Evolutionary conservation across 169 alveolate genomes (phyloP).

Genomic region (Eimeria necatrix): DNA sequence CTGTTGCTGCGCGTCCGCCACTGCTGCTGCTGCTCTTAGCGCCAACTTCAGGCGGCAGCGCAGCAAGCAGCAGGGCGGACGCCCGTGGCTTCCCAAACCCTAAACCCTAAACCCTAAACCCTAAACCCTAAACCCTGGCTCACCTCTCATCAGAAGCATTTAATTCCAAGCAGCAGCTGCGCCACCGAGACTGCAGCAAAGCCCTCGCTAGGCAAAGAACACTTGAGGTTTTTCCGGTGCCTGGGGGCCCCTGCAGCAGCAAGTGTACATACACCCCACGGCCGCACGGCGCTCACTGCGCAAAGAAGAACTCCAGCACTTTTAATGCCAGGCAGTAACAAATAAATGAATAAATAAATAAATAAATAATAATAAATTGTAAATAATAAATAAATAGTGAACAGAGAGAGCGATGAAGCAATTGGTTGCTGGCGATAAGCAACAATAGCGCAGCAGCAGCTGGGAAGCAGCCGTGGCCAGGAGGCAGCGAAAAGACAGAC

Average conservation of each 20-base stretch:
- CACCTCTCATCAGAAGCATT: slow-evolving; percentile 99
- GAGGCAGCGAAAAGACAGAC: too few species aligned
- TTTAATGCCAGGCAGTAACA: not conserved
- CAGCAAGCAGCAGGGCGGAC: too few species aligned
- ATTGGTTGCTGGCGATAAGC: too few species aligned
- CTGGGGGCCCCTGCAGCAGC: slow-evolving; percentile 98
- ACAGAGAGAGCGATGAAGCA: not conserved
- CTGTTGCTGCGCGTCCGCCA: not conserved
- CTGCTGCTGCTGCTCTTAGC: too few species aligned
- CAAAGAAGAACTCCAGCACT: not conserved
- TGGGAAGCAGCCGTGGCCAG: too few species aligned
- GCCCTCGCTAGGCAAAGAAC: slow-evolving; percentile 98
- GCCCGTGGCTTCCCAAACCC: too few species aligned
- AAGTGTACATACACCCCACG: too few species aligned
- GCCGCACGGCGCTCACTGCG: too few species aligned
- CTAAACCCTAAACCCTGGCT: not conserved
- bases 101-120: not conserved
- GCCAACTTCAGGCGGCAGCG: too few species aligned
- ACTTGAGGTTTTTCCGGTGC: slow-evolving; percentile 99
- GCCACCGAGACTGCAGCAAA: slow-evolving; percentile 93
- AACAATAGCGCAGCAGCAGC: too few species aligned
- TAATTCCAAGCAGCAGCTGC: slow-evolving; percentile 97
- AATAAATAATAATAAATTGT: slow-evolving; percentile 12
- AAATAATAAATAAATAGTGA: not conserved
- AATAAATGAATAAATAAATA: slow-evolving; percentile 13